Conservation (phyloP, 305 asterid species). For the Fraxinus nigra region DNA sequence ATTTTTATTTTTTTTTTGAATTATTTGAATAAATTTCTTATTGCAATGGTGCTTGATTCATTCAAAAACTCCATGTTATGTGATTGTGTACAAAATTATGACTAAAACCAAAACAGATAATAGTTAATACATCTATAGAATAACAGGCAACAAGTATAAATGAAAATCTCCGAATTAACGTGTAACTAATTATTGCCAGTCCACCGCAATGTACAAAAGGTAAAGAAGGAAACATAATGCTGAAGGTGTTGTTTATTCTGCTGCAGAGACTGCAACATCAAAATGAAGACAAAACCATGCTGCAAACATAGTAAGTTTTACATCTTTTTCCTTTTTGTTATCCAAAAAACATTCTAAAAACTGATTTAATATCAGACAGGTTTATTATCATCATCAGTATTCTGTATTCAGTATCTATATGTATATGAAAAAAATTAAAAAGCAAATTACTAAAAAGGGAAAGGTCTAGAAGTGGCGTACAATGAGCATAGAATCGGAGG, state of each 20-base stretch:
- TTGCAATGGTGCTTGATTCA: constrained; percentile 8
- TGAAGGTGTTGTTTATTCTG: not conserved
- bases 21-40: not conserved
- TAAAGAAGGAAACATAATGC: not conserved
- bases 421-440: not conserved
- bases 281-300: not conserved
- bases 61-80: not conserved
- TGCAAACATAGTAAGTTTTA: not conserved
- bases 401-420: not conserved
- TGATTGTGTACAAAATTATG: not conserved
- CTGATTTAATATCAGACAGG: not conserved
- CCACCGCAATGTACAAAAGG: not conserved
- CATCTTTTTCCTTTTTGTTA: not conserved
- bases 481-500: constrained; percentile 55
- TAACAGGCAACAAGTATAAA: not conserved
- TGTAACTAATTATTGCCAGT: not conserved
- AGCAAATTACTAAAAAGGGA: constrained; percentile 4
- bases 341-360: not conserved
- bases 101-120: not conserved
- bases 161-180: not conserved
- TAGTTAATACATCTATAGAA: not conserved
- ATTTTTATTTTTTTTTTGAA: not conserved
- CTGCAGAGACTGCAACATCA: not conserved
- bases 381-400: not conserved
- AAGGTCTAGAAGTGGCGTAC: constrained; percentile 29